Base-by-base conservation (phyloP, 129 eudicot genomes). In the Tagetes erecta region DNA sequence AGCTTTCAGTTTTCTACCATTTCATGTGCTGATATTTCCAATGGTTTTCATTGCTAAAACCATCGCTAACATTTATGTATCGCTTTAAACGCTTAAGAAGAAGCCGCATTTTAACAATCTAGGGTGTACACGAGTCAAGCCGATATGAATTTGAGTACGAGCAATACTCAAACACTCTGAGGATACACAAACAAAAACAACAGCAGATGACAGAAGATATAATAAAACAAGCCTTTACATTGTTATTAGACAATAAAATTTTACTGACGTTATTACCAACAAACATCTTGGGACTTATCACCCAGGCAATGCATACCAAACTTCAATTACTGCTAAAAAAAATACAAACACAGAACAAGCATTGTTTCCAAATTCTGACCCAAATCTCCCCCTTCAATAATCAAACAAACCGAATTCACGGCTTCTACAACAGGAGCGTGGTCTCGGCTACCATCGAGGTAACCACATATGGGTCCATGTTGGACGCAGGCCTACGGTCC, bases 401-500 rank as follows among this genome's bases (percentile, higher is more conserved):
- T 65, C 47, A 47, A 47, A 3, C 34, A 13, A 70, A 30, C 47
- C 13, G 51, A 37, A 45, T 74, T 70, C 72, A 35, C 74, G 68
- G 12, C 64, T 82, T 75, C 75, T 12, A 72, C 74, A 79, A 73
- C 71, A 92, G 84, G 67, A 92, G 37, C 42, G 97, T 92, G 42
- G 96, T 92, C 64, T 87, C 96, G 33, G 97, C 96, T 7, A 92
- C 85, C 97, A 92, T 92, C 10, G 97, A 80, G 3, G 97, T 92
- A 45, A 92, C 97, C 4, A 85, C 80, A 27, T 92, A 92, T 0
- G 97, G 97, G 68, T 92, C 97, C 97, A 92, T 92, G 77, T 92
- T 92, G 1, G 97, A 92, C 5, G 97, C 94, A 0, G 97, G 97
- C 86, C 97, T 85, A 67, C 97, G 85, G 84, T 92, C 97, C 94